phyloP scores from a whole-genome alignment of 2,329 filamentous ascomycete genomes.

The Aureobasidium musti region DNA sequence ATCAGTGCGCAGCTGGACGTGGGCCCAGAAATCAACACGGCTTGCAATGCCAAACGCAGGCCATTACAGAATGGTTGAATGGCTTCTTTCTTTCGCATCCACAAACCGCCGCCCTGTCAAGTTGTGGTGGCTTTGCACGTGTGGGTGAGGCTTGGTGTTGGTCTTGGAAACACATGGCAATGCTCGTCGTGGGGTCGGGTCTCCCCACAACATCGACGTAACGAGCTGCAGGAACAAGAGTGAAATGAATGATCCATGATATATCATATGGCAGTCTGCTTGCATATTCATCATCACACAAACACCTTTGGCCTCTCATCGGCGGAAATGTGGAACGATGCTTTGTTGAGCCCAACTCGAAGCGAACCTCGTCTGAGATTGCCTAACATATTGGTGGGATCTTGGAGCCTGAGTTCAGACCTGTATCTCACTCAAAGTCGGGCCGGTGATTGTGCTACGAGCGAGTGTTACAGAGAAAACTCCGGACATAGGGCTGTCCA shows the following conservation, averaged over 20 bases:
- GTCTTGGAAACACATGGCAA: slow-evolving; percentile 23
- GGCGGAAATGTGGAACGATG: background rate
- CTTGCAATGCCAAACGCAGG: background rate
- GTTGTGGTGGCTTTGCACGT: slow-evolving; percentile 25
- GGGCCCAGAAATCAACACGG: background rate
- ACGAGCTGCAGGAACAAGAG: slow-evolving; percentile 19
- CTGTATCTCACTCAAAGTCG: slow-evolving; percentile 22
- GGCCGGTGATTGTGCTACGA: slow-evolving; percentile 8
- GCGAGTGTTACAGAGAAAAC: slow-evolving; percentile 27
- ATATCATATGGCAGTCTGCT: background rate
- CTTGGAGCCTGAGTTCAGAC: background rate
- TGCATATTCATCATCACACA: background rate
- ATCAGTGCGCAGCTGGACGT: background rate
- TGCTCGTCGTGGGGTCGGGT: slow-evolving; percentile 21
- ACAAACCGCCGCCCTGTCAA: slow-evolving; percentile 10
- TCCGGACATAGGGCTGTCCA: slow-evolving; percentile 15
- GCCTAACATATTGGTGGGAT: slow-evolving; percentile 19
- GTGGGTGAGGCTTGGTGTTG: slow-evolving; percentile 24
- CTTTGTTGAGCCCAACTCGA: slow-evolving; percentile 13
- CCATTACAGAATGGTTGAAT: background rate
- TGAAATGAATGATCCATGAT: background rate
- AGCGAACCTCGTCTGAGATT: slow-evolving; percentile 15
- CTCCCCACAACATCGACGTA: slow-evolving; percentile 20
- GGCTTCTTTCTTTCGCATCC: background rate
- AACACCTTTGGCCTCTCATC: background rate